These are phyloP conservation scores for Fagopyrum esculentum DNA, from an alignment of 148 eudicot species.

Conservation along the genomic window DNA sequence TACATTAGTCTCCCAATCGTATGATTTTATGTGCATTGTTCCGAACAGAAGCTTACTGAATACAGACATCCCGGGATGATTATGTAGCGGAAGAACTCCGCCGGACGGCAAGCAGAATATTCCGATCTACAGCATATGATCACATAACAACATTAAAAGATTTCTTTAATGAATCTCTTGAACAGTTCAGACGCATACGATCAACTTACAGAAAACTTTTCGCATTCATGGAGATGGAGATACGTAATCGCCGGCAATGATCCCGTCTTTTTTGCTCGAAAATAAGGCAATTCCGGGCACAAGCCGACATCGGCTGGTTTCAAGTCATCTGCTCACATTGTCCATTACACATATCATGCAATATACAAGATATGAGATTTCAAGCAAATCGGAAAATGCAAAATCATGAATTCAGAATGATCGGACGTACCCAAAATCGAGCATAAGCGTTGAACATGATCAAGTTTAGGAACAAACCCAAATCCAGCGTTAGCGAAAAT, in stretches of 20 bases:
- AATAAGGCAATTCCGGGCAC: slow-evolving; percentile 51
- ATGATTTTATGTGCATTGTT: slow-evolving; percentile 71
- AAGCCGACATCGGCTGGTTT: slow-evolving; percentile 58
- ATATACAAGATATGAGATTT: not conserved
- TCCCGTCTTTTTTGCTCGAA: slow-evolving; percentile 26
- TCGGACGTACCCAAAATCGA: slow-evolving; percentile 53
- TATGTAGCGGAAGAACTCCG: slow-evolving; percentile 73
- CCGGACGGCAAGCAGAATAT: slow-evolving; percentile 85
- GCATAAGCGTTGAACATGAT: slow-evolving; percentile 37
- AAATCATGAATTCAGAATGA: not conserved
- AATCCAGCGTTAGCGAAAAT: slow-evolving; percentile 52
- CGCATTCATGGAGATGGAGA: slow-evolving; percentile 53
- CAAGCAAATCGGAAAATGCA: not conserved
- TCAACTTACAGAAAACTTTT: slow-evolving; percentile 64
- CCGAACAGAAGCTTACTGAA: slow-evolving; percentile 86
- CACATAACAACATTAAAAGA: too few species aligned
- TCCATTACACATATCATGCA: not conserved
- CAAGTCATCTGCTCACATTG: slow-evolving; percentile 43
- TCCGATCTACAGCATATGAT: slow-evolving; percentile 47
- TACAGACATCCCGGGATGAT: slow-evolving; percentile 91
- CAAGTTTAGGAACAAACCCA: slow-evolving; percentile 51
- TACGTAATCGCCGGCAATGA: slow-evolving; percentile 49
- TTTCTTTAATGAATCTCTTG: not conserved
- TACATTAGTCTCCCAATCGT: slow-evolving; percentile 51
- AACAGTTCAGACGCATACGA: too few species aligned